These are phyloP conservation scores for Trametes maxima DNA, from an alignment of 768 basidiomycete genomes.

Conservation along the genomic window DNA sequence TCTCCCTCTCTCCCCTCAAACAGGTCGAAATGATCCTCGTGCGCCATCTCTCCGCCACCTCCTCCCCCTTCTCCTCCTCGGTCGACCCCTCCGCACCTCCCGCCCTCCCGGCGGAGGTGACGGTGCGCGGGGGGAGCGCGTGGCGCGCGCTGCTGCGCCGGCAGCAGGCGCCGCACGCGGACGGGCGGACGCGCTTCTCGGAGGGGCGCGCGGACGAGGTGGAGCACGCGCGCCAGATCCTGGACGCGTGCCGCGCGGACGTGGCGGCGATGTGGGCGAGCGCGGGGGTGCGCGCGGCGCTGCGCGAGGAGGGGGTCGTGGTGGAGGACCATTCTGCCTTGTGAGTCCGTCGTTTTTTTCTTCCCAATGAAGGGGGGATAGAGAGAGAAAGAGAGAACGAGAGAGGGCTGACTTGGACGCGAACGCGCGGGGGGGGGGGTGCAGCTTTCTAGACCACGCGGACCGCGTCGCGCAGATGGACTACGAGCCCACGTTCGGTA, in stretches of 20 bases:
- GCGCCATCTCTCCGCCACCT: conserved; percentile 42
- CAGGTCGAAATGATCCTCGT: conserved; percentile 56
- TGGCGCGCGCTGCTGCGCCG: conserved; percentile 51
- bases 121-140: conserved; percentile 46
- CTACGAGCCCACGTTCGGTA: conserved; percentile 57
- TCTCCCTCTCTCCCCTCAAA: conserved; percentile 55
- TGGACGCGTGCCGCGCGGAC: conserved; percentile 56
- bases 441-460: conserved; percentile 62
- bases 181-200: conserved; percentile 18
- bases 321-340: conserved; percentile 64
- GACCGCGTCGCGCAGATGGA: conserved; percentile 50
- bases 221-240: conserved; percentile 45
- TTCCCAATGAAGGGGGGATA: neutral
- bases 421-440: neutral
- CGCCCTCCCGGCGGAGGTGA: conserved; percentile 51
- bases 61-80: conserved; percentile 11
- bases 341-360: conserved; percentile 41
- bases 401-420: neutral
- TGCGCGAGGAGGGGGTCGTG: conserved; percentile 46
- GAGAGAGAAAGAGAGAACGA: too few species aligned
- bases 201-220: conserved; percentile 37
- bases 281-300: conserved; percentile 42
- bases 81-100: conserved; percentile 44
- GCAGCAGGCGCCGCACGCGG: conserved; percentile 1
- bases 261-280: conserved; percentile 59